Evolutionary conservation across 2,329 filamentous ascomycete genomes (phyloP).

Genomic region (Xylariaceae sp.): DNA sequence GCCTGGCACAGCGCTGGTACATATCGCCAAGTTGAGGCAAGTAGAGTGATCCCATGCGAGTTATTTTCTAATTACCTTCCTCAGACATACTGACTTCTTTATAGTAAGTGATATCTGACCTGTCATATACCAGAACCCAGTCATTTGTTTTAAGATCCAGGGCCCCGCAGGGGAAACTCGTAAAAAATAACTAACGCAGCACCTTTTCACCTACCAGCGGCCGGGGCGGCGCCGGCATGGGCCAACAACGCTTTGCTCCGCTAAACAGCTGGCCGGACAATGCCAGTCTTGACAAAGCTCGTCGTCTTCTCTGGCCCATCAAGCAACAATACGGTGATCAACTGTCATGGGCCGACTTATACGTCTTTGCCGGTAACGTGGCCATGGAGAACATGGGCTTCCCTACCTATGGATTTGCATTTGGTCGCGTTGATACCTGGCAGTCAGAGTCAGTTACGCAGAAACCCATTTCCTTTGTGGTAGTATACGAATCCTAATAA

Average conservation of each 20-base stretch:
- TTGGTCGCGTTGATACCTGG: conserved; percentile 69
- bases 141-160: no score
- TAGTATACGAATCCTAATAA: no score
- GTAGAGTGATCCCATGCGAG: no score
- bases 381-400: conserved; percentile 74
- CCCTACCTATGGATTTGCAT: conserved; percentile 70
- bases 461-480: no score
- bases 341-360: conserved; percentile 75
- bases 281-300: conserved; percentile 74
- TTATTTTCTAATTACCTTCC: no score
- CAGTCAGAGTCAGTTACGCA: conserved; percentile 54
- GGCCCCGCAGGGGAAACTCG: no score
- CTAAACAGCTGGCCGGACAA: conserved; percentile 84
- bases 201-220: no score
- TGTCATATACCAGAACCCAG: no score
- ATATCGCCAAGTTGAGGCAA: conserved; percentile 71
- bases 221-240: conserved; percentile 69
- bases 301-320: conserved; percentile 74
- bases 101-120: no score
- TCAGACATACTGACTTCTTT: no score
- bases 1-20: conserved; percentile 78
- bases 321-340: conserved; percentile 83
- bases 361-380: conserved; percentile 71
- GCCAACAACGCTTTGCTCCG: conserved; percentile 75
- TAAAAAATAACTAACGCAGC: no score